Evolutionary conservation across 2,329 filamentous ascomycete genomes (phyloP), one percentile per base, ranked within the genome.

Genomic region (Hysterium pulicare): DNA sequence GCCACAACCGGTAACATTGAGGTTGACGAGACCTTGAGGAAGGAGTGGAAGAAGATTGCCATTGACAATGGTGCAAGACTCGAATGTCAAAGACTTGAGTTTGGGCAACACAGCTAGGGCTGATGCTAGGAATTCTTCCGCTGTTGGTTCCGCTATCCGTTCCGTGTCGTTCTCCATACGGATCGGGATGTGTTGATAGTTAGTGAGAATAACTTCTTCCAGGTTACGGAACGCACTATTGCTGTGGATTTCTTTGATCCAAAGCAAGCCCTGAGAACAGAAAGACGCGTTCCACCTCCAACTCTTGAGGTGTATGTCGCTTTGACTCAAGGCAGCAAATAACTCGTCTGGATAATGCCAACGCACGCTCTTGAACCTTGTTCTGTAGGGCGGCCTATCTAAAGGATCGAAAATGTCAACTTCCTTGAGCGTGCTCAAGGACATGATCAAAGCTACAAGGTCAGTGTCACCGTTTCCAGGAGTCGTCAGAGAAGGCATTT

Each of bases 1-100:
- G 68, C 84, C 83, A 58, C 90, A 96, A 54, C 93, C 91, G 50
- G 83, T 80, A 13, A 96, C 71, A 49, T 84, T 84, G 3, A 97
- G 73, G 34, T 79, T 78, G 34, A 76, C 69, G 16, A 97, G 72
- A 3, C 71, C 76, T 9, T 70, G 73, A 1, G 90, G 88, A 5
- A 96, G 69, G 3, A 79, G 71, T 1, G 78, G 74, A n/a, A 95
- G 70, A 15, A 94, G 73, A 7, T 74, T 71, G 6, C 81, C 77
- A 56, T 86, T 86, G 44, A 89, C 76, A 24, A 87, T 73, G 2
- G 82, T 84, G 33, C 84, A 94, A 6, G 84, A 84, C 57, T 90
- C 82, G 50, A 96, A 83, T 1, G 82, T 73, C 9, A 96, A 69
- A 41, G 83, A 78, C 41, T 76, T 76, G 5, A 97, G 71, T 2